Evolutionary conservation across 805 yeast genomes (phyloP).

Genomic region (Spathaspora passalidarum): DNA sequence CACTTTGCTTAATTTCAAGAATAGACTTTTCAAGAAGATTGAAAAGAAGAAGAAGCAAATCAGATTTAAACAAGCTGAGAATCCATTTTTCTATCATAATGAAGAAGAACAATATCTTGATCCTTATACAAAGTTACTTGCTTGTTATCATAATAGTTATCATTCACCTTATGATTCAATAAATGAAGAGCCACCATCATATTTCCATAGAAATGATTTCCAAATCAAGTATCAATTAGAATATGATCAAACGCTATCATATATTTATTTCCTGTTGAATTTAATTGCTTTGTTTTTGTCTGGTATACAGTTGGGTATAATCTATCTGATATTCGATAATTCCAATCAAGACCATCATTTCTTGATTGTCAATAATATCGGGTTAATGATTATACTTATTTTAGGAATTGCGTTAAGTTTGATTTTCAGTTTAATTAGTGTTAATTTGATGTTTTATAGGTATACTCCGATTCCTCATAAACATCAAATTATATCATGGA

Average conservation of each 20-base stretch:
- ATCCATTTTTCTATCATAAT: slow-evolving; percentile 1
- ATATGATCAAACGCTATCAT: slow-evolving; percentile 35
- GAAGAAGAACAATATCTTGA: slow-evolving; percentile 8
- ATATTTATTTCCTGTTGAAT: slow-evolving; percentile 33
- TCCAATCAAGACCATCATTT: slow-evolving; percentile 22
- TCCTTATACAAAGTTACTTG: slow-evolving; percentile 7
- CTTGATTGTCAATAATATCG: slow-evolving; percentile 25
- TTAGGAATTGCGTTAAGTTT: slow-evolving; percentile 32
- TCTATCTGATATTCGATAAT: slow-evolving; percentile 26
- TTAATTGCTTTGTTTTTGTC: slow-evolving; percentile 34
- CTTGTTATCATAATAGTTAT: slow-evolving; percentile 5
- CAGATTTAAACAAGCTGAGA: slow-evolving; percentile 7
- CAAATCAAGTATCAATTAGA: slow-evolving; percentile 25
- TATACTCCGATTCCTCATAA: slow-evolving; percentile 23
- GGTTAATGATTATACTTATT: slow-evolving; percentile 28
- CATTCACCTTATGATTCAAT: slow-evolving; percentile 27
- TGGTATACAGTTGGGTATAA: slow-evolving; percentile 39
- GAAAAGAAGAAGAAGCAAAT: slow-evolving; percentile 8
- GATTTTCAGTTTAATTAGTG: slow-evolving; percentile 31
- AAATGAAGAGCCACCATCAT: slow-evolving; percentile 28
- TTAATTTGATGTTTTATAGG: slow-evolving; percentile 32
- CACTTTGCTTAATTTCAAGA: slow-evolving; percentile 20
- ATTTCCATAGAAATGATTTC: slow-evolving; percentile 20
- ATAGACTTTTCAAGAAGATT: slow-evolving; percentile 11
- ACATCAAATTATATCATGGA: slow-evolving; percentile 15